Evolutionary conservation across 768 basidiomycete species (phyloP).

Genomic region (Tephrocybe sp.): DNA sequence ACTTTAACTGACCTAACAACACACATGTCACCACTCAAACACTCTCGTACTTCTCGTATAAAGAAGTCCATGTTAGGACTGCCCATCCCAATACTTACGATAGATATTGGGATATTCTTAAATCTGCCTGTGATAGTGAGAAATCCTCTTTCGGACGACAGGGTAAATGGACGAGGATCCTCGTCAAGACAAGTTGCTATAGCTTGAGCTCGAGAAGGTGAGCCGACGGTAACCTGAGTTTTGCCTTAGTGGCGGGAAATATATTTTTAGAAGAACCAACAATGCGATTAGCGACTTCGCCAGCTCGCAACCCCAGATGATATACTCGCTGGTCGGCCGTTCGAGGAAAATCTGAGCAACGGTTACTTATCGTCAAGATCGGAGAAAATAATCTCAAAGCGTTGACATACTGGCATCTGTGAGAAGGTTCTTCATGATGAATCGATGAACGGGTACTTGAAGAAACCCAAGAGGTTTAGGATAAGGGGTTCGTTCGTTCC

Average conservation of each 20-base stretch:
- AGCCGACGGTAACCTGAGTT: constrained; percentile 70
- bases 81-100: constrained; percentile 86
- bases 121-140: constrained; percentile 70
- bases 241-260: background rate
- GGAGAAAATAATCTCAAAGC: too few relatives aligned
- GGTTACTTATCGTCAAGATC: too few relatives aligned
- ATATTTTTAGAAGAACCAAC: constrained; percentile 36
- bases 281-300: constrained; percentile 82
- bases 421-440: constrained; percentile 38
- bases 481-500: background rate
- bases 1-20: constrained; percentile 43
- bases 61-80: constrained; percentile 84
- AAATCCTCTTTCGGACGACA: constrained; percentile 76
- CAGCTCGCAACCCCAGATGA: constrained; percentile 72
- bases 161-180: constrained; percentile 56
- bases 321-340: constrained; percentile 75
- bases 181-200: constrained; percentile 64
- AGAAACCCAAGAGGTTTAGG: constrained; percentile 1
- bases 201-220: constrained; percentile 61
- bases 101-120: constrained; percentile 61
- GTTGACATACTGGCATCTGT: constrained; percentile 64
- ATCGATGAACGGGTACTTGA: background rate
- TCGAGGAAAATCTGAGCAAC: constrained; percentile 67
- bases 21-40: constrained; percentile 60
- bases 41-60: constrained; percentile 77